Base-by-base conservation (phyloP, 768 basidiomycete species). In the Xerocomellus intermedius region DNA sequence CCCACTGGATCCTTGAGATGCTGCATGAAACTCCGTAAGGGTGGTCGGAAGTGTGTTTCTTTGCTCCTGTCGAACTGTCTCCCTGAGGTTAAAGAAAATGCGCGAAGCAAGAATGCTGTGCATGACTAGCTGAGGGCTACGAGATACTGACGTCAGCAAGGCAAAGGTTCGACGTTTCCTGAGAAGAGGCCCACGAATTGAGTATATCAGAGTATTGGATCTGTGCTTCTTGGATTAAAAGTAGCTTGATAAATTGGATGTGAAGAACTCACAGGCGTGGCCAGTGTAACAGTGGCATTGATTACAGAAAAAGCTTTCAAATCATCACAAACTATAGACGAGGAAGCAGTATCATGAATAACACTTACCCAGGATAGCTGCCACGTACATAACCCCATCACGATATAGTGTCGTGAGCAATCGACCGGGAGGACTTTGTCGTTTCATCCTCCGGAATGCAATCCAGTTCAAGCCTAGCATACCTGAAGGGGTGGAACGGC, bases 41-140 rank as follows among this genome's bases (percentile, higher is more conserved):
- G 45, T 22, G 6, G 42, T 26, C 3, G 41, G 42, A 14, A 30
- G n/a, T 5, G 48, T 19, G 6, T 5, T 26, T 9, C 5, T 2
- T 44, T 57, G 33, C 42, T 55, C 55, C 50, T 13, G 42, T 43
- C n/a, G 62, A 16, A 21, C 32, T 8, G 64, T 63, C 46, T 65
- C 57, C 45, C 53, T 59, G 28, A 65, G 64, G 46, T 65, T 63
- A 26, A 65, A 65, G 42, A 65, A 64, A 33, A 65, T 57, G 3
- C 64, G 64, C n/a, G 64, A 65, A 6, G 64, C 54, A 50, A 65
- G 64, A 30, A 65, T 56, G 19, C 64, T 65, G 24, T 66, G 64
- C 48, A 55, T 51, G 22, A 55, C 64, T 45, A 66, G 33, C 32
- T 66, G 64, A 33, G 56, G 61, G 36, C 64, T 65, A 13, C 8